A percentile compares a stretch with the other conserved stretches of the same genome.
These are phyloP conservation scores for Pythium brassicae DNA, from an alignment of 352 stramenopile genomes.

Conservation along the genomic window DNA sequence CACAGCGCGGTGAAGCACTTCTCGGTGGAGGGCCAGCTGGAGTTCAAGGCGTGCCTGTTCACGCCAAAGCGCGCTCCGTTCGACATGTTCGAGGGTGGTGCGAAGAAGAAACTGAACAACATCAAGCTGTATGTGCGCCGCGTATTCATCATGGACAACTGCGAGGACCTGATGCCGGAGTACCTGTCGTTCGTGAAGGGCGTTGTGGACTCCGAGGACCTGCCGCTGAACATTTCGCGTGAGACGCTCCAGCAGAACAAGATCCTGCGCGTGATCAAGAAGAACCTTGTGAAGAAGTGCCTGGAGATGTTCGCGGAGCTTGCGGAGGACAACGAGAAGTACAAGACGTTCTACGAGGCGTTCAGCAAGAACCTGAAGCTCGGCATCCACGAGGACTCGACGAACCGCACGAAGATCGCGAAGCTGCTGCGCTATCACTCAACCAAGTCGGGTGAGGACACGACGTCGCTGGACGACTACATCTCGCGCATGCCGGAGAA, in stretches of 20 bases:
- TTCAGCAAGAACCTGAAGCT: slow-evolving; percentile 99
- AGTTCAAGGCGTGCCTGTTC: slow-evolving; percentile 99
- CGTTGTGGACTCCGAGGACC: slow-evolving; percentile 99
- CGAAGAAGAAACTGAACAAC: slow-evolving; percentile 99
- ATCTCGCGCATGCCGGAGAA: slow-evolving; percentile 95
- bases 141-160: slow-evolving; percentile 99
- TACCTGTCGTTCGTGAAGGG: slow-evolving; percentile 99
- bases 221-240: slow-evolving; percentile 99
- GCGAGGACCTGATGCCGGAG: slow-evolving; percentile 99
- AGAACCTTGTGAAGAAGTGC: slow-evolving; percentile 99
- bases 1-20: slow-evolving; percentile 98
- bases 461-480: slow-evolving; percentile 98
- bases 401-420: slow-evolving; percentile 98
- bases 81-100: slow-evolving; percentile 99
- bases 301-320: slow-evolving; percentile 99
- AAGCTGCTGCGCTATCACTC: slow-evolving; percentile 99
- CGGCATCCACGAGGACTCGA: slow-evolving; percentile 98
- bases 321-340: slow-evolving; percentile 96
- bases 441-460: slow-evolving; percentile 97
- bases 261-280: slow-evolving; percentile 99
- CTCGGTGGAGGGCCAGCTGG: slow-evolving; percentile 98
- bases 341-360: slow-evolving; percentile 99
- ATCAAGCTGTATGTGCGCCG: slow-evolving; percentile 99
- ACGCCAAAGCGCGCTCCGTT: slow-evolving; percentile 98
- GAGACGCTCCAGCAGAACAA: slow-evolving; percentile 99